phyloP scores from a whole-genome alignment of 139 green algal species.

The Pleodorina starrii region DNA sequence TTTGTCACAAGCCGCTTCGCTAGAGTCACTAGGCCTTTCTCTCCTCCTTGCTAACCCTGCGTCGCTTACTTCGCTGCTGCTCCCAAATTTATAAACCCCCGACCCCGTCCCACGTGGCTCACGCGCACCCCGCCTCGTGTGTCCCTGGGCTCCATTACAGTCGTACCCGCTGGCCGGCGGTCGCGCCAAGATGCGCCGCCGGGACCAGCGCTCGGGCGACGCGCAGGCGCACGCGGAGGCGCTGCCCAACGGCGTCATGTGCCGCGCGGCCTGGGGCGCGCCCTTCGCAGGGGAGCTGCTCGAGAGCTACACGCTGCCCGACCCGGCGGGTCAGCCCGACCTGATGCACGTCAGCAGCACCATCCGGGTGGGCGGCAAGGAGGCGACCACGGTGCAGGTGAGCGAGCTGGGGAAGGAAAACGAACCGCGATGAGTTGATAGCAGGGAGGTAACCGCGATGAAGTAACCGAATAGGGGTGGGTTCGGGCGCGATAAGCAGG shows the following conservation, averaged over 20 bases:
- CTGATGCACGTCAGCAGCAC: constrained; percentile 8
- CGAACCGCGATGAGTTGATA: no score
- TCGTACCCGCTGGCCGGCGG: background rate
- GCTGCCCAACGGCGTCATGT: background rate
- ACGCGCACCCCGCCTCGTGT: no score
- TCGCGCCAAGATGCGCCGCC: constrained; percentile 14
- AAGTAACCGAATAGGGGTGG: no score
- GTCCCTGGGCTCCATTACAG: no score
- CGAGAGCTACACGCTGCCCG: constrained; percentile 12
- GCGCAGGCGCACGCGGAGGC: background rate
- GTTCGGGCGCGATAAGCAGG: no score
- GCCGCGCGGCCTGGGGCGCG: background rate
- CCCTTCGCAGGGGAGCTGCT: constrained; percentile 14
- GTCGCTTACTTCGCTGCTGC: no score
- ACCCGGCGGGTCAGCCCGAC: constrained; percentile 4
- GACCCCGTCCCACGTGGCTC: no score
- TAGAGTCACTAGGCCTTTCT: no score
- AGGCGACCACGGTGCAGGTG: constrained; percentile 32
- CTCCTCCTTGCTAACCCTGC: no score
- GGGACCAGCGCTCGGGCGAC: constrained; percentile 33
- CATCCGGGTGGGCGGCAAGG: background rate
- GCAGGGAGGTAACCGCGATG: no score
- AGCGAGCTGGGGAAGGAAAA: background rate
- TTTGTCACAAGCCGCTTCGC: no score
- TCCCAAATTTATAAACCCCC: no score